Percentiles rank a stretch among this genome's conserved stretches.
These are phyloP conservation scores for Epichloe scottii DNA, from an alignment of 2,329 filamentous ascomycete species.

Conservation along the genomic window DNA sequence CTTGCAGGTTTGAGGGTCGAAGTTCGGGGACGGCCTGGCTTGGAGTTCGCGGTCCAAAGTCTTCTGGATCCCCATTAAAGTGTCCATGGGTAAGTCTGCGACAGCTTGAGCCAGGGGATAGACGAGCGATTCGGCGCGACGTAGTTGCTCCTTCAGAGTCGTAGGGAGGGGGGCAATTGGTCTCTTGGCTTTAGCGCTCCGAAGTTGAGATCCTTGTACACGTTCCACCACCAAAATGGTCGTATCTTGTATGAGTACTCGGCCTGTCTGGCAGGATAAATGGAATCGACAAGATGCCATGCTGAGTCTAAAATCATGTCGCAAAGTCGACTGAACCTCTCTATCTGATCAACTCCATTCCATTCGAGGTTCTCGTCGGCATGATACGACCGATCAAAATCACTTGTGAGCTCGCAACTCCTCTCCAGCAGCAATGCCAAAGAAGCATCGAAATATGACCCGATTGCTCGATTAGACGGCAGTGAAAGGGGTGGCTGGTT, in stretches of 20 bases:
- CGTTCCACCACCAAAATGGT: conserved; percentile 30
- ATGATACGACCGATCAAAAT: conserved; percentile 6
- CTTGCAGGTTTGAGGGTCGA: conserved; percentile 21
- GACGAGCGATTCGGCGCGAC: conserved; percentile 19
- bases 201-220: conserved; percentile 22
- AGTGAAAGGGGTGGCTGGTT: conserved; percentile 12
- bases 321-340: conserved; percentile 13
- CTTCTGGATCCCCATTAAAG: conserved; percentile 19
- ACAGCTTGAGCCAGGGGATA: conserved; percentile 22
- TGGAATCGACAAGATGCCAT: conserved; percentile 22
- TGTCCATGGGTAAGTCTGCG: conserved; percentile 21
- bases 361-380: conserved; percentile 3
- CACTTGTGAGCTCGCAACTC: conserved; percentile 9
- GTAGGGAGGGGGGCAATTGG: conserved; percentile 15
- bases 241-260: conserved; percentile 21
- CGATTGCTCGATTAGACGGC: conserved; percentile 15
- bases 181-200: conserved; percentile 18
- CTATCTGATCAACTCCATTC: conserved; percentile 9
- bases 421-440: conserved; percentile 11
- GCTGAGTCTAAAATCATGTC: conserved; percentile 26
- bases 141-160: conserved; percentile 16
- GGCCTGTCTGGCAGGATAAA: conserved; percentile 21
- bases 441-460: conserved; percentile 20
- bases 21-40: conserved; percentile 14
- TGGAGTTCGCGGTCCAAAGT: conserved; percentile 18